These are phyloP conservation scores for Epicoccum sorghinum DNA, from an alignment of 2,329 filamentous ascomycete species.

Conservation along the genomic window DNA sequence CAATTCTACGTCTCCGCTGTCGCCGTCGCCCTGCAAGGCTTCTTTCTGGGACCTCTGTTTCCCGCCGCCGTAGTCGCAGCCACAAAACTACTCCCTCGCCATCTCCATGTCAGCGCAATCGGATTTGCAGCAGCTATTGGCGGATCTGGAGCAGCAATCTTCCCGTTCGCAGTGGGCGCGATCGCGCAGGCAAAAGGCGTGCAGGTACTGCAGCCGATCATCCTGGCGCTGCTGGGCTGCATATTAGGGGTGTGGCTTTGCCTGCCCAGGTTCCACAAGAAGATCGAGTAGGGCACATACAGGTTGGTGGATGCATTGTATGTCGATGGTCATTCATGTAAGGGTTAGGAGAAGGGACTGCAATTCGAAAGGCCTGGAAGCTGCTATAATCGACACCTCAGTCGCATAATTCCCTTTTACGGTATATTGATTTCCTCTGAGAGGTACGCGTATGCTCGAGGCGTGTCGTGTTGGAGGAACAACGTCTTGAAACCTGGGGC, in stretches of 20 bases:
- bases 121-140: slow-evolving; percentile 82
- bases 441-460: no score
- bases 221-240: slow-evolving; percentile 59
- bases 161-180: slow-evolving; percentile 69
- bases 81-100: slow-evolving; percentile 74
- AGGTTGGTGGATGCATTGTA: no score
- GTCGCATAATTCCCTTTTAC: background rate
- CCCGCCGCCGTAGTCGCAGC: slow-evolving; percentile 75
- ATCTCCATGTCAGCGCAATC: slow-evolving; percentile 79
- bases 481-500: no score
- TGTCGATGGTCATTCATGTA: no score
- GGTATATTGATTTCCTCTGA: no score
- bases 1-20: slow-evolving; percentile 75
- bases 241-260: slow-evolving; percentile 60
- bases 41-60: slow-evolving; percentile 81
- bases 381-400: no score
- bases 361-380: no score
- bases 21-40: slow-evolving; percentile 73
- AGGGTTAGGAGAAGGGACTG: no score
- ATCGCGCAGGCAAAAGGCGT: slow-evolving; percentile 68
- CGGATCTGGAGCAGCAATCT: slow-evolving; percentile 72
- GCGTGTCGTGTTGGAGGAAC: no score
- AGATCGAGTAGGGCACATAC: slow-evolving; percentile 37
- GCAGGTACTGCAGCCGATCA: slow-evolving; percentile 65
- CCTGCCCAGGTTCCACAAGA: slow-evolving; percentile 55